Base-by-base conservation (phyloP, 169 alveolate genomes). In the Plasmodium knowlesi region DNA sequence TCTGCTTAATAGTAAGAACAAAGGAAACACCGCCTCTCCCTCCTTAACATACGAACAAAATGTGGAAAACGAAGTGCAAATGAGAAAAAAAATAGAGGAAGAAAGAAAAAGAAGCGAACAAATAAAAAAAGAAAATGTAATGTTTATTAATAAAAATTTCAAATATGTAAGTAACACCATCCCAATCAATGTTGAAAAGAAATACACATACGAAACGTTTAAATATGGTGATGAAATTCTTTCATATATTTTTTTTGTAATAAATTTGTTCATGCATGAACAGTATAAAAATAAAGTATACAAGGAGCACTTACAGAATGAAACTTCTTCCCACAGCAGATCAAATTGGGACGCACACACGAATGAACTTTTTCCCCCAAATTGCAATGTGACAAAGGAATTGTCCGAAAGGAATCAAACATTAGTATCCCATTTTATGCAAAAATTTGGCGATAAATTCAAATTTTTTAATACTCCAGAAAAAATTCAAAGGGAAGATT, bases 121-220 rank as follows among this genome's bases (percentile, higher is more conserved):
- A 43, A 79, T 88, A 34, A 88, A 88, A 25, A 37, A 57, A 22
- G 94, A 88, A 88, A 88, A 88, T 39, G 79, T 28, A 8, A 39
- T 25, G 19, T 88, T 30, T 16, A 78, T 88, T 88, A 88, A 88
- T 22, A 25, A 74, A 6, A 61, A 88, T 41, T 88, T 88, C 82
- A 46, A 67, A 79, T 88, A 88, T 79, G 73, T 88, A 41, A 72
- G 94, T 39, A 88, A 88, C 71, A 88, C 43, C 37, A 70, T 88
- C 19, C 94, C 94, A 22, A 88, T 88, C 41, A 88, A 88, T 67
- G 94, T 88, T 8, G 94, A 88, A 88, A 88, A 88, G 67, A 88
- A 46, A 79, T 88, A 88, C 37, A 41, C 43, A 3, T 88, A 88
- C 50, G 94, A 88, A 57, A 39, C 82, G n/a, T 88, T 88, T 88